These are phyloP conservation scores for Delonix regia DNA, from an alignment of 306 rosid species.

Conservation along the genomic window DNA sequence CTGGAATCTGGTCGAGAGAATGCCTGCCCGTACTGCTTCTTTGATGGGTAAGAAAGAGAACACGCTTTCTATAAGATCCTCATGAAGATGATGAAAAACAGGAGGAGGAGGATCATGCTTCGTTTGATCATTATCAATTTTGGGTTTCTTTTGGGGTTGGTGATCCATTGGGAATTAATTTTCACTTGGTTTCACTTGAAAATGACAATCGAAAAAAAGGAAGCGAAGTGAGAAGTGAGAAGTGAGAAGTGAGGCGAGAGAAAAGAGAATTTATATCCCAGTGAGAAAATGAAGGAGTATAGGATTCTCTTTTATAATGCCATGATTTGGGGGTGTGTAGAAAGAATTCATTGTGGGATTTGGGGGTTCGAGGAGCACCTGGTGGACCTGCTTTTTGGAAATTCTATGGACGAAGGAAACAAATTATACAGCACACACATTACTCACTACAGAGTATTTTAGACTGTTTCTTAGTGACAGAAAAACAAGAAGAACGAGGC, in stretches of 20 bases:
- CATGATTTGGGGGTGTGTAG: background rate
- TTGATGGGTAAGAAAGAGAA: slow-evolving; percentile 42
- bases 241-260: background rate
- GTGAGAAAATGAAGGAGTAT: background rate
- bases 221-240: background rate
- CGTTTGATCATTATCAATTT: background rate
- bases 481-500: background rate
- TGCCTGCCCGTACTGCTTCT: background rate
- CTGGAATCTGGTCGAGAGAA: background rate
- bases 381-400: background rate
- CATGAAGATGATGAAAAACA: background rate
- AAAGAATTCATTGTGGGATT: background rate
- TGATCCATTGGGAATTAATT: slow-evolving; percentile 12
- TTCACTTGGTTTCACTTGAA: background rate
- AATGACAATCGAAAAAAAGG: background rate
- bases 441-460: background rate
- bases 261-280: too few relatives aligned
- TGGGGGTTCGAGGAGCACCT: background rate
- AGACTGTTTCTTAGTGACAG: background rate
- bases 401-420: background rate
- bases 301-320: background rate
- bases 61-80: slow-evolving; percentile 26
- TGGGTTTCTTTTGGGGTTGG: slow-evolving; percentile 1
- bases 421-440: background rate
- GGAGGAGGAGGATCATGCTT: background rate